Percentiles rank a stretch among this genome's conserved stretches.
Conservation (phyloP, 2,329 filamentous ascomycete genomes). For the Pestalotiopsis sp. region DNA sequence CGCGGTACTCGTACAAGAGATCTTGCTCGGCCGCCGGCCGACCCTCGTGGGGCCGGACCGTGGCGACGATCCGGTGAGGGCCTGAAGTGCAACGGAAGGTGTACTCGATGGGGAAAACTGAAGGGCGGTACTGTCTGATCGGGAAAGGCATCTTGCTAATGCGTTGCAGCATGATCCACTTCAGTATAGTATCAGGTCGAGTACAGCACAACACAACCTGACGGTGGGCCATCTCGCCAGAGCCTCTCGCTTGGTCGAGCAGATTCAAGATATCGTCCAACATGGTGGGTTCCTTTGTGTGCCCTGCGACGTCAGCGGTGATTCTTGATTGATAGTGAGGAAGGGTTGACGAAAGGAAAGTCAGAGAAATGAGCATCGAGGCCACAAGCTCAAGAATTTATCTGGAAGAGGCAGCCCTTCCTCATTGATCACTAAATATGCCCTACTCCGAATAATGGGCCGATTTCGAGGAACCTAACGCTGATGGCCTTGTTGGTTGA, state of each 20-base stretch:
- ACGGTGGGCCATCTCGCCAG: slow-evolving; percentile 29
- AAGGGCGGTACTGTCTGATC: slow-evolving; percentile 51
- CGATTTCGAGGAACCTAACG: no score
- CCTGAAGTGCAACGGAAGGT: slow-evolving; percentile 37
- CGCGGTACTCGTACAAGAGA: background rate
- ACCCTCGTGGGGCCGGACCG: background rate
- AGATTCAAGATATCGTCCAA: background rate
- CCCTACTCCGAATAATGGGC: no score
- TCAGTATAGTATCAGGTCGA: slow-evolving; percentile 48
- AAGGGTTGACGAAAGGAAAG: no score
- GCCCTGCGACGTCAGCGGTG: no score
- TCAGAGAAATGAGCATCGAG: no score
- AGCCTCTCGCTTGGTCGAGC: background rate
- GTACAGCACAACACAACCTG: slow-evolving; percentile 57
- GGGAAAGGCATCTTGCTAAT: slow-evolving; percentile 57
- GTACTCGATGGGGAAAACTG: slow-evolving; percentile 56
- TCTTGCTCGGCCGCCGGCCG: background rate
- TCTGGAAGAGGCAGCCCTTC: no score
- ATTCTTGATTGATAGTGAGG: no score
- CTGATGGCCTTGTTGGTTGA: no score
- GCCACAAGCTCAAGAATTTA: no score
- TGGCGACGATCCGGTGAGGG: background rate
- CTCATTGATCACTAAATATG: no score
- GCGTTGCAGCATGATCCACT: slow-evolving; percentile 58
- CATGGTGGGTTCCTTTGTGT: no score